Percentiles rank a stretch among this genome's conserved stretches.
phyloP scores from a whole-genome alignment of 345 rosid genomes.

The Geranium brycei region DNA sequence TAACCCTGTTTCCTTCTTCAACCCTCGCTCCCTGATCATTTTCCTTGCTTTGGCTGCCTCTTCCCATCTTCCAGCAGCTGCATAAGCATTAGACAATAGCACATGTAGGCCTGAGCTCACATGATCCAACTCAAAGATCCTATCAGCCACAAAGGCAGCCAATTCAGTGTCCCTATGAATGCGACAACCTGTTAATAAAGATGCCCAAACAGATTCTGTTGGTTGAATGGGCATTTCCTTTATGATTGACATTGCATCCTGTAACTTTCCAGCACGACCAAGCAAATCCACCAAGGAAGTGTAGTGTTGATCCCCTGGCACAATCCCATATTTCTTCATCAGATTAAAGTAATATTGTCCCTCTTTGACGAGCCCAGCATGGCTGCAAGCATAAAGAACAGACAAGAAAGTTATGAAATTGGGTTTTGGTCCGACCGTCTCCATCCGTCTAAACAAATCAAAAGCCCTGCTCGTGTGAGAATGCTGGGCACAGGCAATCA shows the following conservation, averaged over 20 bases:
- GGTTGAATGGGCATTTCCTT: conserved; percentile 52
- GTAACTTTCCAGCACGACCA: conserved; percentile 69
- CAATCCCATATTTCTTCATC: conserved; percentile 55
- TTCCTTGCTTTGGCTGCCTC: conserved; percentile 78
- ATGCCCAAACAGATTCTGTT: conserved; percentile 82
- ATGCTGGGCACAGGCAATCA: conserved; percentile 76
- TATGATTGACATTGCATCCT: conserved; percentile 51
- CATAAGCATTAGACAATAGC: conserved; percentile 63
- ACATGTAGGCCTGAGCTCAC: conserved; percentile 68
- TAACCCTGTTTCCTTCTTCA: conserved; percentile 78
- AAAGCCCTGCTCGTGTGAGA: conserved; percentile 36
- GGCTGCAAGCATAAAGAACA: conserved; percentile 82
- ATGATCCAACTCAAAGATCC: conserved; percentile 45
- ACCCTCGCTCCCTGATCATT: conserved; percentile 62
- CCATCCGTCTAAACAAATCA: conserved; percentile 47
- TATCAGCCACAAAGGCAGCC: conserved; percentile 75
- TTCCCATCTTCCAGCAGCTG: conserved; percentile 78
- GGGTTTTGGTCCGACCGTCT: conserved; percentile 40
- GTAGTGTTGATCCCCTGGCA: conserved; percentile 69
- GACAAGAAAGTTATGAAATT: conserved; percentile 72
- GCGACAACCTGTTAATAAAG: conserved; percentile 68
- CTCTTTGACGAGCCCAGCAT: conserved; percentile 55
- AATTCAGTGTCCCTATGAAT: conserved; percentile 57
- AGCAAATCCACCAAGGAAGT: conserved; percentile 72
- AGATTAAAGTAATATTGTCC: conserved; percentile 54